Percentiles rank a stretch among this genome's conserved stretches.
phyloP scores from a whole-genome alignment of 164 flowering plant species.

The Pachysandra terminalis region DNA sequence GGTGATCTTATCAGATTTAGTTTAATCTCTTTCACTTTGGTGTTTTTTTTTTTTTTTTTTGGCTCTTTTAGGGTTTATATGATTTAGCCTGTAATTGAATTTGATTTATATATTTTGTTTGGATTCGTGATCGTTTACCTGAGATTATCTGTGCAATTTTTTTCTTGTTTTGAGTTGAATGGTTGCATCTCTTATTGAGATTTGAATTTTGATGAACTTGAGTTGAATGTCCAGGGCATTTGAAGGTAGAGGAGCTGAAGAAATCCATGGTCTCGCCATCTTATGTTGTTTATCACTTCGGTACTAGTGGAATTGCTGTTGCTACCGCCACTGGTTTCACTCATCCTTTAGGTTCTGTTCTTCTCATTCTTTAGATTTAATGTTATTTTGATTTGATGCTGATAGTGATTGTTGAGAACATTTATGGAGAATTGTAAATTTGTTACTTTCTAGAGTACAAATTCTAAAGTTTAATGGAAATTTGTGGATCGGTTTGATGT shows the following conservation, averaged over 20 bases:
- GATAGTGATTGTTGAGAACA: not conserved
- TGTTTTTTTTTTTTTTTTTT: too few species aligned
- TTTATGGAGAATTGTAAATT: not conserved
- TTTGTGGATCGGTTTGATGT: not conserved
- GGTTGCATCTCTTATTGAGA: not conserved
- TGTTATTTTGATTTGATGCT: not conserved
- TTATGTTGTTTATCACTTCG: conserved; percentile 52
- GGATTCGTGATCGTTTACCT: not conserved
- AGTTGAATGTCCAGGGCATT: conserved; percentile 18
- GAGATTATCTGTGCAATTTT: not conserved
- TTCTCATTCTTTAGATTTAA: not conserved
- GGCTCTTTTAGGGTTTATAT: too few species aligned
- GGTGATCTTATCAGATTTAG: not conserved
- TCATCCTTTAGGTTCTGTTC: conserved; percentile 76
- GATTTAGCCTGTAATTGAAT: too few species aligned
- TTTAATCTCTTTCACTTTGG: too few species aligned
- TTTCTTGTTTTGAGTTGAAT: not conserved
- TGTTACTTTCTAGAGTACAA: not conserved
- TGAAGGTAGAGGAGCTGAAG: conserved; percentile 17
- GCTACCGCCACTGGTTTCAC: conserved; percentile 74
- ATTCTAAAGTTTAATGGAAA: too few species aligned
- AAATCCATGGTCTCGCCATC: conserved; percentile 44
- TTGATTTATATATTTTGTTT: not conserved
- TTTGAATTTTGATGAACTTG: too few species aligned
- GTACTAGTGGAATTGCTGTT: conserved; percentile 78